These are phyloP conservation scores for Globisporangium sylvaticum DNA, from an alignment of 352 stramenopile species.

Conservation along the genomic window DNA sequence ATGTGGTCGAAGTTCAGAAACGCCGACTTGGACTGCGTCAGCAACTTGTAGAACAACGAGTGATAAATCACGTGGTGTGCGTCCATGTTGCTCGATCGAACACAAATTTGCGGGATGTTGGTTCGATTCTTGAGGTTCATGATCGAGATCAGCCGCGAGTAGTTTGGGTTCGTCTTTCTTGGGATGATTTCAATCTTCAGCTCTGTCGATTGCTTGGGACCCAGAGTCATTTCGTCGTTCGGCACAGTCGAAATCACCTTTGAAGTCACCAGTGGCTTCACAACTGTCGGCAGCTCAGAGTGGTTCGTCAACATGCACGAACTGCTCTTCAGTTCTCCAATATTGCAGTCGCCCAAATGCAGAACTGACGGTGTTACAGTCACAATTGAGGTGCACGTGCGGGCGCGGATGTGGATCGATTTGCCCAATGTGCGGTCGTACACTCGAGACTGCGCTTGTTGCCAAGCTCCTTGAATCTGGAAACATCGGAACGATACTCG, in stretches of 20 bases:
- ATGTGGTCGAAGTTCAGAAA: conserved; percentile 89
- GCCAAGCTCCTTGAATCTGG: conserved; percentile 81
- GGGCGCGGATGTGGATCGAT: conserved; percentile 79
- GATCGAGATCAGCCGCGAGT: conserved; percentile 82
- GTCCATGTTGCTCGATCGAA: conserved; percentile 90
- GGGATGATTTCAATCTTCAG: conserved; percentile 89
- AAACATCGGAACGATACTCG: conserved; percentile 86
- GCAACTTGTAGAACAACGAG: conserved; percentile 87
- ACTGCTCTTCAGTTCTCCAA: conserved; percentile 85
- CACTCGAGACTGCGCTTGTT: conserved; percentile 79
- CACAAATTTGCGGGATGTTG: conserved; percentile 83
- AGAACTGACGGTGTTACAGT: conserved; percentile 82
- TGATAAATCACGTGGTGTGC: conserved; percentile 90
- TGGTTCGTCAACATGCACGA: conserved; percentile 88
- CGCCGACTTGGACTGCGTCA: conserved; percentile 79
- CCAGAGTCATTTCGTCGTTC: conserved; percentile 85
- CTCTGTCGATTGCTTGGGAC: conserved; percentile 84
- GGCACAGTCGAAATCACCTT: conserved; percentile 88
- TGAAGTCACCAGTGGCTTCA: conserved; percentile 84
- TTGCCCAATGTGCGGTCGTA: conserved; percentile 85
- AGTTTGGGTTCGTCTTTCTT: conserved; percentile 88
- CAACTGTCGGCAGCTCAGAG: conserved; percentile 81
- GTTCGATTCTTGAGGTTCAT: conserved; percentile 87
- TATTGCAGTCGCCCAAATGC: conserved; percentile 87
- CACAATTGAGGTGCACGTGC: conserved; percentile 86